Evolutionary conservation across 306 rosid genomes (phyloP), one percentile per base, ranked within the genome.

Genomic region (Glycine tomentella): DNA sequence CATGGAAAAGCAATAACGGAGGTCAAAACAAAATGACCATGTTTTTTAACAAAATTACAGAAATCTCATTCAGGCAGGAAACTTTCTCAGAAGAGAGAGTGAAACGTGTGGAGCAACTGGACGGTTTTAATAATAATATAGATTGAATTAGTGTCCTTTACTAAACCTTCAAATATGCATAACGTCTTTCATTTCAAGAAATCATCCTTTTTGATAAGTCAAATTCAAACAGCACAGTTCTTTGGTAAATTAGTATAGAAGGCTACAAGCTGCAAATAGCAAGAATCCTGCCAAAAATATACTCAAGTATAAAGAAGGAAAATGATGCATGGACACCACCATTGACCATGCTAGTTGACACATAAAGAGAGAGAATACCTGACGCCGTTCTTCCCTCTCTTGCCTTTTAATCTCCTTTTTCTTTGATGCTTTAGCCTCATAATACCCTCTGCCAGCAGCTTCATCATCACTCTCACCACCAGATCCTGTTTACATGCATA

Each of bases 301-400:
- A 77, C 44, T 77, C 58, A 12, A 14, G 20, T 10, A 45, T 33
- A 33, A 55, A n/a, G 11, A 63, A 16, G 31, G 31, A 25, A 25
- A 25, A 25, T 25, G 31, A 25, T 0, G 31, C 31, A 25, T 25
- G 31, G 31, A 1, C 31, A 25, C 31, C 31, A 25, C 31, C 31
- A 25, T 25, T 25, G 31, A 25, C 31, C 31, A 25, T 25, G 31
- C 31, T 25, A 25, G 31, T 1, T 25, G 31, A 25, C 31, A 25
- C 2, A 25, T 25, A 25, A 25, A 25, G 69, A 66, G 69, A 74
- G 74, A 61, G 56, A 15, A 76, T 76, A 89, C 99, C 90, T 93
- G 98, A 77, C 98, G 84, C 3, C 92, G 96, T 33, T 94, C 91
- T 81, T 93, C 99, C 77, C 97, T 91, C 85, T 93, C 99, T 83